Percentiles rank a stretch among this genome's conserved stretches.
phyloP scores from a whole-genome alignment of 2,329 filamentous ascomycete genomes.

The Exutisphaerella laricina region DNA sequence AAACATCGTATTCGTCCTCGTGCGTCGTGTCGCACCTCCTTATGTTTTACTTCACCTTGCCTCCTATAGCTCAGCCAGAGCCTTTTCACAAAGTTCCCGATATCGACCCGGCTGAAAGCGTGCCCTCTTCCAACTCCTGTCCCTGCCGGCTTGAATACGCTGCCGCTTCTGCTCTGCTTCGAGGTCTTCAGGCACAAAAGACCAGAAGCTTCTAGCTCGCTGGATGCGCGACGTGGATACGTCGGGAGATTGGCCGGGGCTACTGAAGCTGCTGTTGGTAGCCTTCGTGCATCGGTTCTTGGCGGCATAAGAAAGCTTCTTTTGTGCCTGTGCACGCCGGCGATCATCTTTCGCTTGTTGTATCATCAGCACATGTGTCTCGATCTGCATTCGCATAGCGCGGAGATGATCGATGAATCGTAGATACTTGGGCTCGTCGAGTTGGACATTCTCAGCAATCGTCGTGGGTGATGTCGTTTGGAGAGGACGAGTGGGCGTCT shows the following conservation, averaged over 20 bases:
- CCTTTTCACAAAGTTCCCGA: conserved; percentile 25
- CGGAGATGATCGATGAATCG: conserved; percentile 21
- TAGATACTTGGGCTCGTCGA: conserved; percentile 8
- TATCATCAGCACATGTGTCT: conserved; percentile 33
- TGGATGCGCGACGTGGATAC: conserved; percentile 3
- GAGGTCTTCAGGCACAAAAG: conserved; percentile 23
- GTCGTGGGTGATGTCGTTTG: too few relatives aligned
- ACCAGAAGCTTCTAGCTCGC: conserved; percentile 24
- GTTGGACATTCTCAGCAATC: not conserved
- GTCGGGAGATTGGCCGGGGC: conserved; percentile 5
- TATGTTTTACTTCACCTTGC: too few relatives aligned
- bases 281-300: conserved; percentile 5
- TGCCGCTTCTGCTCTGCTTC: conserved; percentile 25
- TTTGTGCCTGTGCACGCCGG: conserved; percentile 10
- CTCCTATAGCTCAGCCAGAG: conserved; percentile 30
- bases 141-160: conserved; percentile 27
- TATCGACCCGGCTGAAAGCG: conserved; percentile 28
- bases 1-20: too few relatives aligned
- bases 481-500: not conserved
- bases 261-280: conserved; percentile 5
- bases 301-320: not conserved
- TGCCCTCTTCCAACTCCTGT: conserved; percentile 25
- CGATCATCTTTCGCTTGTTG: conserved; percentile 24
- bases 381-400: conserved; percentile 30
- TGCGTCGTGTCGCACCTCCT: too few relatives aligned